These are phyloP conservation scores for Mucor saturninus DNA, from an alignment of 371 early-diverging fungal species.

Conservation along the genomic window DNA sequence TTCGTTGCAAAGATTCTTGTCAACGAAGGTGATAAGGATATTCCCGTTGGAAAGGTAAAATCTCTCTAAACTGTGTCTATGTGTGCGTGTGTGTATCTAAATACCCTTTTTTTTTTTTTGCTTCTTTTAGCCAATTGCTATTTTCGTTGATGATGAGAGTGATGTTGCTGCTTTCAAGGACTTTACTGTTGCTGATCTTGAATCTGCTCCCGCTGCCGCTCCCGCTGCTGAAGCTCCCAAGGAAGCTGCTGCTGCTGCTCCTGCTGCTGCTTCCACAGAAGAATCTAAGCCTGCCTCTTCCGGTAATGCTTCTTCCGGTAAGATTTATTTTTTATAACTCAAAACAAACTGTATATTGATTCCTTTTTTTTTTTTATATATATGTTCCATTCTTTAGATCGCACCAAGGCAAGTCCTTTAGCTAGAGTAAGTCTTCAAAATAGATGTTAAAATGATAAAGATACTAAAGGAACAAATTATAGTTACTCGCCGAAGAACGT, in stretches of 20 bases:
- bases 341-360: neutral
- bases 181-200: slow-evolving; percentile 59
- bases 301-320: slow-evolving; percentile 5
- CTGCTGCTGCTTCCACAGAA: slow-evolving; percentile 4
- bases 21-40: slow-evolving; percentile 86
- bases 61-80: neutral
- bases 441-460: no score
- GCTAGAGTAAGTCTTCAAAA: slow-evolving; percentile 58
- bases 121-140: slow-evolving; percentile 78
- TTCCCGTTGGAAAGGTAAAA: slow-evolving; percentile 71
- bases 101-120: neutral
- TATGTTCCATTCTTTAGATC: slow-evolving; percentile 10
- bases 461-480: slow-evolving; percentile 12
- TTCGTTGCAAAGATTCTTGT: slow-evolving; percentile 94
- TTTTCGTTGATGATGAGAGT: slow-evolving; percentile 89
- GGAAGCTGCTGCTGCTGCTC: slow-evolving; percentile 2
- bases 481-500: slow-evolving; percentile 85
- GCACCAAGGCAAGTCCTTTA: slow-evolving; percentile 77
- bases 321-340: neutral
- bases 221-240: slow-evolving; percentile 37
- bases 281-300: slow-evolving; percentile 20
- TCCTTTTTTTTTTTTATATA: neutral
- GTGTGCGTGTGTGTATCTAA: neutral
- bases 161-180: slow-evolving; percentile 88
- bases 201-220: slow-evolving; percentile 44